Conservation (phyloP, 805 yeast species). For the Saccharomycopsis sp. region DNA sequence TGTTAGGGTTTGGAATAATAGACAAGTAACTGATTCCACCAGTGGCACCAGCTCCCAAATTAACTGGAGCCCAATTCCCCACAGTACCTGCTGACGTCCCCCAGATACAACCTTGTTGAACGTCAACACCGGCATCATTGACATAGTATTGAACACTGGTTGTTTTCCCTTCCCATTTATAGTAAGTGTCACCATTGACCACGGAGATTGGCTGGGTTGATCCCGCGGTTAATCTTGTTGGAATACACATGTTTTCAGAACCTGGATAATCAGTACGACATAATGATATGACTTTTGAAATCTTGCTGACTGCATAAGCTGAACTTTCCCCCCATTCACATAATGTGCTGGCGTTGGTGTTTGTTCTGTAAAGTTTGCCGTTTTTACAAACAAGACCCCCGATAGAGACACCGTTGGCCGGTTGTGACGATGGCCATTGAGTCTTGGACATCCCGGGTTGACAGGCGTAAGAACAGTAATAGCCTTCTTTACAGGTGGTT, state of each 20-base stretch:
- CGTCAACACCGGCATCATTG: conserved; percentile 89
- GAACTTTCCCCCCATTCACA: conserved; percentile 82
- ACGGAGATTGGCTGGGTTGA: conserved; percentile 59
- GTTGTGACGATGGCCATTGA: conserved; percentile 92
- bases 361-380: conserved; percentile 81
- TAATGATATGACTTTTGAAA: conserved; percentile 65
- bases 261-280: conserved; percentile 99
- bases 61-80: conserved; percentile 98
- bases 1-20: conserved; percentile 93
- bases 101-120: conserved; percentile 93
- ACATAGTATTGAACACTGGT: conserved; percentile 97
- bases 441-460: conserved; percentile 99
- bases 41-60: conserved; percentile 85
- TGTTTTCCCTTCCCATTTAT: conserved; percentile 67
- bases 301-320: conserved; percentile 61
- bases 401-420: conserved; percentile 79
- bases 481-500: conserved; percentile 77
- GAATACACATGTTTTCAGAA: conserved; percentile 95
- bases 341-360: conserved; percentile 55
- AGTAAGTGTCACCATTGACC: conserved; percentile 73
- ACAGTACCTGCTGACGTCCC: conserved; percentile 69
- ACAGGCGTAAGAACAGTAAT: conserved; percentile 96
- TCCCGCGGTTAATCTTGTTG: conserved; percentile 76
- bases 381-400: conserved; percentile 87
- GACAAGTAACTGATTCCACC: conserved; percentile 75